Conservation (phyloP, 2,329 filamentous ascomycete genomes). For the Fusarium siculi region DNA sequence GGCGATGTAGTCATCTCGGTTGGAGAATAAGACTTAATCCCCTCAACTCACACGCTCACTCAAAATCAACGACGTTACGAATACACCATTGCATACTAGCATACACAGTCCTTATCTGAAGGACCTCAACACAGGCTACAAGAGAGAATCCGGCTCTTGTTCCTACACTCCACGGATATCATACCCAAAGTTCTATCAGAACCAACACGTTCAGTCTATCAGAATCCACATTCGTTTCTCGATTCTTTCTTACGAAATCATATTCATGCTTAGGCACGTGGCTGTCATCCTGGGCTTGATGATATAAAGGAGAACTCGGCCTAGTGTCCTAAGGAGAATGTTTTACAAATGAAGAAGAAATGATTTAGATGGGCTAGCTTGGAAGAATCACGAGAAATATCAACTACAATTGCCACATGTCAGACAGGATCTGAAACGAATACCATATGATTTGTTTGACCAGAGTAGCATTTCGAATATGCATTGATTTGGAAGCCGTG, state of each 20-base stretch:
- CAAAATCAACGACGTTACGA: constrained; percentile 38
- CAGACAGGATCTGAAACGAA: neutral
- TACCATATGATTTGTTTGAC: neutral
- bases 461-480: neutral
- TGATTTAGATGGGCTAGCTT: neutral
- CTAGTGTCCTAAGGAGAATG: neutral
- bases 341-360: neutral
- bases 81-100: neutral
- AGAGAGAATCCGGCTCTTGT: neutral
- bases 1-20: constrained; percentile 61
- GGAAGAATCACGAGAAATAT: neutral
- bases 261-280: neutral
- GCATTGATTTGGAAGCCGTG: neutral
- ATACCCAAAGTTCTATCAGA: neutral
- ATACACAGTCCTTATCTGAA: constrained; percentile 1
- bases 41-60: neutral
- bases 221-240: neutral
- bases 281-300: neutral
- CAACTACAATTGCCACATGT: neutral
- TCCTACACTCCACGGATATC: neutral
- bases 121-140: neutral
- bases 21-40: constrained; percentile 42
- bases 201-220: neutral
- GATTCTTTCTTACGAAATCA: neutral
- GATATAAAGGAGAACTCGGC: neutral